Conservation (phyloP, 2,329 filamentous ascomycete species). For the Huntiella abstrusa region DNA sequence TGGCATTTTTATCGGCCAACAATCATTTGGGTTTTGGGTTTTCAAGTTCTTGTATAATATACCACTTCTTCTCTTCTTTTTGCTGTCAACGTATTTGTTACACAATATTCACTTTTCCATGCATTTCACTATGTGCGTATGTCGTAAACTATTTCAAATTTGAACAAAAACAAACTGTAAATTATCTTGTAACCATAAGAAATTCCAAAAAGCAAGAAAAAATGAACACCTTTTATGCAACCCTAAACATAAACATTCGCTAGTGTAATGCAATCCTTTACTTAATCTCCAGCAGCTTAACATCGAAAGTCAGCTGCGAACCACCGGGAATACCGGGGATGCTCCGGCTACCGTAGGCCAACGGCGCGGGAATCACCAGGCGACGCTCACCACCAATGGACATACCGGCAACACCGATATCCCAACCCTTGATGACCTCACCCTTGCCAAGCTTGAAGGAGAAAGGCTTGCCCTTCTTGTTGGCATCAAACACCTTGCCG, state of each 20-base stretch:
- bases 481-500: constrained; percentile 92
- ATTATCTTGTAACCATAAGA: too few species aligned
- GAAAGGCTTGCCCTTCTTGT: constrained; percentile 98
- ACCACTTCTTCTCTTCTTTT: too few species aligned
- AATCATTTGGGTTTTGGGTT: too few species aligned
- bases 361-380: constrained; percentile 67
- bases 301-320: constrained; percentile 80
- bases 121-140: background rate
- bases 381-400: constrained; percentile 82
- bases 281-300: constrained; percentile 72
- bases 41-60: too few species aligned
- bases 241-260: background rate
- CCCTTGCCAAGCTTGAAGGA: constrained; percentile 84
- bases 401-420: constrained; percentile 87
- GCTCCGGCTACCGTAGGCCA: constrained; percentile 75
- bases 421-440: constrained; percentile 98
- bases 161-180: background rate
- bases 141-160: background rate
- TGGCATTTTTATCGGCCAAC: background rate
- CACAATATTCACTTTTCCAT: too few species aligned
- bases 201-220: background rate
- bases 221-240: background rate
- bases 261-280: constrained; percentile 23
- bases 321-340: constrained; percentile 77
- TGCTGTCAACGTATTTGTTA: too few species aligned